Conservation (phyloP, 768 basidiomycete species). For the Kwoniella dejecticola region DNA sequence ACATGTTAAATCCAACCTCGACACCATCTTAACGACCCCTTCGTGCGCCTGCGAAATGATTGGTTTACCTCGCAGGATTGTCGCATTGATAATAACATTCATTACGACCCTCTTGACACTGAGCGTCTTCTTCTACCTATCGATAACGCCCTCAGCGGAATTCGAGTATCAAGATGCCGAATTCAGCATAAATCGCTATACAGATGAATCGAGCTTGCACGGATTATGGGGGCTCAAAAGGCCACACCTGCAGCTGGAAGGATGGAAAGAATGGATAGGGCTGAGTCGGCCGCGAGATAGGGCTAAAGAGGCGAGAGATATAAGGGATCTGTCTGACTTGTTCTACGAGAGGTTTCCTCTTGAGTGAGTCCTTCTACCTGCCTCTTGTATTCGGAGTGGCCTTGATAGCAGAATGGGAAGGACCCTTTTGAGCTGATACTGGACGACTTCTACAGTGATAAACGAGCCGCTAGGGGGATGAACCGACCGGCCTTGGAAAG, state of each 20-base stretch:
- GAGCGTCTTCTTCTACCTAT: conserved; percentile 13
- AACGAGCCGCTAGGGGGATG: not conserved
- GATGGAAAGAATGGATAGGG: conserved; percentile 1
- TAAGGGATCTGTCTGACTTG: not conserved
- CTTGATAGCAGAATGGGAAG: no score
- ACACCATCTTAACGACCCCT: no score
- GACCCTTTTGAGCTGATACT: not conserved
- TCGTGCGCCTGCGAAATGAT: no score
- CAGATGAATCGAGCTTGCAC: not conserved
- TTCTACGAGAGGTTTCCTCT: conserved; percentile 11
- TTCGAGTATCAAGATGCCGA: conserved; percentile 4
- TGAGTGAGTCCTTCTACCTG: conserved; percentile 1
- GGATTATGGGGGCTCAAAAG: not conserved
- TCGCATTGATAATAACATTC: conserved; percentile 11
- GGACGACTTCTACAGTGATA: not conserved
- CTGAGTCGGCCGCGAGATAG: conserved; percentile 7
- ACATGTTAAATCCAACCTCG: no score
- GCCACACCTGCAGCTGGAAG: not conserved
- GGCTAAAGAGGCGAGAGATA: not conserved
- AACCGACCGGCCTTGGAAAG: conserved; percentile 21
- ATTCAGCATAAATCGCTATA: not conserved
- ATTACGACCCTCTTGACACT: conserved; percentile 20
- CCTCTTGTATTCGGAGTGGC: no score
- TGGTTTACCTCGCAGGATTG: conserved; percentile 1
- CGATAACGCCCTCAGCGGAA: conserved; percentile 2